phyloP scores from a whole-genome alignment of 2,329 filamentous ascomycete genomes.

The Cryphonectria nitschkei region DNA sequence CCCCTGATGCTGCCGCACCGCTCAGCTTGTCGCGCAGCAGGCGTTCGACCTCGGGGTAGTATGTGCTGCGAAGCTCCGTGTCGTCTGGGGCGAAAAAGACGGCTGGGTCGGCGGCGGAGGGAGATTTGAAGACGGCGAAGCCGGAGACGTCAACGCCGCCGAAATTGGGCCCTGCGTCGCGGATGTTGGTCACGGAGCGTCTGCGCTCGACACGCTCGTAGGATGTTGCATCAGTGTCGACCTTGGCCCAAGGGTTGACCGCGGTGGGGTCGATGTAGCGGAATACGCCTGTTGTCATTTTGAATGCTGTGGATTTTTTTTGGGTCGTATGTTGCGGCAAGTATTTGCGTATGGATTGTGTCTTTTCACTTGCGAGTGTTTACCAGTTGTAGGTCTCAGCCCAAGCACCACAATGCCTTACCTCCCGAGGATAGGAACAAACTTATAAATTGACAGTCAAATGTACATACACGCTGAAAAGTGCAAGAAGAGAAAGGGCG shows the following conservation, averaged over 20 bases:
- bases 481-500: too few species aligned
- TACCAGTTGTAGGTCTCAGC: too few species aligned
- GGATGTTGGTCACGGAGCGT: conserved; percentile 57
- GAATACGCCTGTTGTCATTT: conserved; percentile 43
- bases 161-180: conserved; percentile 54
- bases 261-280: conserved; percentile 62
- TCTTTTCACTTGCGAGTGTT: too few species aligned
- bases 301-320: too few species aligned
- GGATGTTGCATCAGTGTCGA: conserved; percentile 62
- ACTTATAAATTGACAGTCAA: too few species aligned
- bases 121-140: conserved; percentile 58
- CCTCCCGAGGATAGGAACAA: too few species aligned
- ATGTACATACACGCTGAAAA: too few species aligned
- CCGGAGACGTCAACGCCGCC: conserved; percentile 60
- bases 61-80: conserved; percentile 54
- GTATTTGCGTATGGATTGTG: too few species aligned
- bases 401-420: too few species aligned
- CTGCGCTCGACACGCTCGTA: conserved; percentile 51
- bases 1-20: too few species aligned
- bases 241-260: conserved; percentile 66
- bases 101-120: conserved; percentile 51
- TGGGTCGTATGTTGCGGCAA: too few species aligned
- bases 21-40: conserved; percentile 57
- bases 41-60: conserved; percentile 65
- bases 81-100: conserved; percentile 56